Conservation (phyloP, 306 rosid genomes). For the Acacia crassicarpa region DNA sequence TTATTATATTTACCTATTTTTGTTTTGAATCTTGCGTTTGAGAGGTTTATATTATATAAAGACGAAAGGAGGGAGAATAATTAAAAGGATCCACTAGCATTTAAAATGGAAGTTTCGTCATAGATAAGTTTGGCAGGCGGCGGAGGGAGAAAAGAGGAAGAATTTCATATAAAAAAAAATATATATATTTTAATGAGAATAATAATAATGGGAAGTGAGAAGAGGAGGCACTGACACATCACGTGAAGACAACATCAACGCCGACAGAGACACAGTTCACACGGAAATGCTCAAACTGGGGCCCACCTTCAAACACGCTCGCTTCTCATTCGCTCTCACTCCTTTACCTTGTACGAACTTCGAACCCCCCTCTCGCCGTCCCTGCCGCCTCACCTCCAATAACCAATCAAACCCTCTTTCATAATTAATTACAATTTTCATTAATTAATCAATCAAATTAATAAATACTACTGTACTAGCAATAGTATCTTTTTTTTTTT, state of each 20-base stretch:
- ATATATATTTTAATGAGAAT: too few relatives aligned
- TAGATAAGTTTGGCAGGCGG: neutral
- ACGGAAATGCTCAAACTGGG: constrained; percentile 36
- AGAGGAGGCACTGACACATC: constrained; percentile 49
- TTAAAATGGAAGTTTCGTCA: neutral
- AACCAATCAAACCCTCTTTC: neutral
- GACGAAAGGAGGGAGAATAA: too few relatives aligned
- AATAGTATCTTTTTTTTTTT: too few relatives aligned
- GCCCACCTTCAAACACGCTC: constrained; percentile 36
- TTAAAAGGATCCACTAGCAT: neutral
- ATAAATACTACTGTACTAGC: too few relatives aligned
- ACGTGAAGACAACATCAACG: constrained; percentile 67
- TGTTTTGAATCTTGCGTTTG: too few relatives aligned
- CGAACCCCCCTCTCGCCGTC: constrained; percentile 45
- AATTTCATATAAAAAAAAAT: neutral
- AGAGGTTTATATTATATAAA: too few relatives aligned
- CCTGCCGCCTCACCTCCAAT: constrained; percentile 48
- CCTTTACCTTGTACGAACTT: neutral
- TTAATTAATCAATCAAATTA: too few relatives aligned
- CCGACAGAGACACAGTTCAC: constrained; percentile 70
- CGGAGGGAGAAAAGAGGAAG: neutral
- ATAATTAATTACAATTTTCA: too few relatives aligned
- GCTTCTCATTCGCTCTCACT: constrained; percentile 38
- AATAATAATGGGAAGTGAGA: neutral
- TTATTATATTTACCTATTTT: too few relatives aligned